These are phyloP conservation scores for Hortaea werneckii DNA, from an alignment of 2,329 filamentous ascomycete species.

Conservation along the genomic window DNA sequence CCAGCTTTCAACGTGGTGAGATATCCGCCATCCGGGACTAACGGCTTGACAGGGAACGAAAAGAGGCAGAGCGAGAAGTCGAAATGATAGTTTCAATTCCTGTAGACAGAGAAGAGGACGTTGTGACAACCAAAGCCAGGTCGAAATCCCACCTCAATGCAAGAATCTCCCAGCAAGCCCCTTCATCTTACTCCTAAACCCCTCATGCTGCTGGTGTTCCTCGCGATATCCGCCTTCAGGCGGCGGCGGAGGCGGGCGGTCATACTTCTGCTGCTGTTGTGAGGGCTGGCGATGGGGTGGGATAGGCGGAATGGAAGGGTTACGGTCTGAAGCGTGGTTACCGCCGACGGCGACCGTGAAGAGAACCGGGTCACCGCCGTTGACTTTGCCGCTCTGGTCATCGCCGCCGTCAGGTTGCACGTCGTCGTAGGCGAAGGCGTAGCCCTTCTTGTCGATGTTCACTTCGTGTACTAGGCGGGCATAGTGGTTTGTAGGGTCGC, in stretches of 20 bases:
- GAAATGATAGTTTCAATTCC: background rate
- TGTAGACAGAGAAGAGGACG: too few relatives aligned
- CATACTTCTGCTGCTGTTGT: conserved; percentile 4
- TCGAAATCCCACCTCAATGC: conserved; percentile 3
- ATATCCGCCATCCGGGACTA: background rate
- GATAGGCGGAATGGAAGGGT: background rate
- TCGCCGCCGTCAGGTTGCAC: conserved; percentile 49
- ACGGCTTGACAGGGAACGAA: background rate
- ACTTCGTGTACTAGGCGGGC: conserved; percentile 50
- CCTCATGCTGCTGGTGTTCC: conserved; percentile 4
- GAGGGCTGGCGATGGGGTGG: background rate
- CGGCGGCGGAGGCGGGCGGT: conserved; percentile 10
- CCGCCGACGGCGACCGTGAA: conserved; percentile 42
- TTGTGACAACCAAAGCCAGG: background rate
- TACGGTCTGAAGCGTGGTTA: conserved; percentile 8
- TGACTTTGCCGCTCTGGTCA: conserved; percentile 46
- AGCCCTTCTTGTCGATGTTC: conserved; percentile 51
- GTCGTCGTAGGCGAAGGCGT: conserved; percentile 54
- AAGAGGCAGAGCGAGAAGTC: background rate
- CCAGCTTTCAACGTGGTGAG: background rate
- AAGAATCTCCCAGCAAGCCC: conserved; percentile 11
- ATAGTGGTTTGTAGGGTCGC: conserved; percentile 45
- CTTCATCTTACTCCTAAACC: conserved; percentile 10
- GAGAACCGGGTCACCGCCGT: conserved; percentile 35
- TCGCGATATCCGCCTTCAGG: background rate